Evolutionary conservation across 352 stramenopile genomes (phyloP).

Genomic region (Globisporangium nodosum): DNA sequence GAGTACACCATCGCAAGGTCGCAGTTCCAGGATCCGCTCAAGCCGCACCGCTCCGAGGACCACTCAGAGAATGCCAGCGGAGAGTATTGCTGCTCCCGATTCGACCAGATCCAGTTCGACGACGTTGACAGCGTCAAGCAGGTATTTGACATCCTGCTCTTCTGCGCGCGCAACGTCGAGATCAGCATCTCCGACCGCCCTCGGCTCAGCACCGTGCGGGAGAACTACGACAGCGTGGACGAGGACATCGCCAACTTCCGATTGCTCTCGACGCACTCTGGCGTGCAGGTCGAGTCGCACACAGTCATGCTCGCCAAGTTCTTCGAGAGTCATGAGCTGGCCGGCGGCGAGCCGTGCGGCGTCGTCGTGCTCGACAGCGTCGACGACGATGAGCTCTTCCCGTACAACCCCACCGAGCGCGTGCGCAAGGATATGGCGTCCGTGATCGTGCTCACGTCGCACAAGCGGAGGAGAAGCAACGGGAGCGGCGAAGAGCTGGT

Average conservation of each 20-base stretch:
- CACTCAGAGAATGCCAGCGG: slow-evolving; percentile 16
- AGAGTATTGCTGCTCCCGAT: slow-evolving; percentile 30
- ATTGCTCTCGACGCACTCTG: slow-evolving; percentile 17
- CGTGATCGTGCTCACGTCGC: slow-evolving; percentile 1
- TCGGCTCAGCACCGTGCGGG: slow-evolving; percentile 31
- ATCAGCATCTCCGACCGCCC: slow-evolving; percentile 35
- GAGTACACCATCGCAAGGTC: neutral
- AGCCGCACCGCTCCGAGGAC: slow-evolving; percentile 25
- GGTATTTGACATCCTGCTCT: slow-evolving; percentile 30
- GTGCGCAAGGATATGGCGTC: slow-evolving; percentile 22
- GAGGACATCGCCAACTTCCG: slow-evolving; percentile 24
- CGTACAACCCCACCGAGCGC: slow-evolving; percentile 23
- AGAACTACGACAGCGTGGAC: slow-evolving; percentile 23
- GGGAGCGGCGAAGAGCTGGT: neutral
- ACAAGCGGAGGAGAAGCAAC: neutral
- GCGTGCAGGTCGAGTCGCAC: slow-evolving; percentile 34
- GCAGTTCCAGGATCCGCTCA: slow-evolving; percentile 9
- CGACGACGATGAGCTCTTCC: slow-evolving; percentile 44
- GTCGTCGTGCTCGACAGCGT: slow-evolving; percentile 35
- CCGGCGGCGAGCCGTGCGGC: slow-evolving; percentile 2
- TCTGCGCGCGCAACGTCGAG: slow-evolving; percentile 33
- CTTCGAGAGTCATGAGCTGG: neutral
- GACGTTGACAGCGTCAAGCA: slow-evolving; percentile 19
- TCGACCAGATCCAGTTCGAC: slow-evolving; percentile 28
- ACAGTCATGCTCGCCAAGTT: slow-evolving; percentile 26